A percentile compares a stretch with the other conserved stretches of the same genome.
phyloP scores from a whole-genome alignment of 148 eudicot genomes.

The Persicaria maculosa region DNA sequence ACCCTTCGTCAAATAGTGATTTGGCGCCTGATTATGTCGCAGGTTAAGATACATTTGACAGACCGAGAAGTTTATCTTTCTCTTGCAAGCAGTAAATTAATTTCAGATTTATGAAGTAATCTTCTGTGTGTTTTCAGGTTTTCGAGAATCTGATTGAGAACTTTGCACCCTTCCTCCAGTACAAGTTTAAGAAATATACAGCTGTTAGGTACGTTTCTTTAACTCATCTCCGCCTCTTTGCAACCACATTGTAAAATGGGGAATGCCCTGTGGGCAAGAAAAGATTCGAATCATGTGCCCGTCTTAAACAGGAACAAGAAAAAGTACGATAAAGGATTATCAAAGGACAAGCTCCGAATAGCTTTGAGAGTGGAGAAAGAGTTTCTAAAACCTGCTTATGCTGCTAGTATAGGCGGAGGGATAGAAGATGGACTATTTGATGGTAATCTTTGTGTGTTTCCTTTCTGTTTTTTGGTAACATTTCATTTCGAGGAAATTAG shows the following conservation, averaged over 20 bases:
- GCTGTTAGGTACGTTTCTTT: slow-evolving; percentile 54
- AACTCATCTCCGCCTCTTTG: not conserved
- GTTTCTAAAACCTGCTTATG: slow-evolving; percentile 70
- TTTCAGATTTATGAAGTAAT: not conserved
- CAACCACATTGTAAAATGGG: not conserved
- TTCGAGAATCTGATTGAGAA: slow-evolving; percentile 79
- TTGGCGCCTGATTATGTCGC: slow-evolving; percentile 79
- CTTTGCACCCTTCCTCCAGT: slow-evolving; percentile 68
- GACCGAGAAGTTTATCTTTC: not conserved
- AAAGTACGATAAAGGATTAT: slow-evolving; percentile 47
- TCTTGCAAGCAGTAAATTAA: not conserved
- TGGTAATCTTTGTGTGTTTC: slow-evolving; percentile 38
- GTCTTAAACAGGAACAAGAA: slow-evolving; percentile 44
- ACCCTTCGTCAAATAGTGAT: slow-evolving; percentile 85
- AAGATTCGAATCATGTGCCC: slow-evolving; percentile 8
- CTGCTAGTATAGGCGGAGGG: slow-evolving; percentile 90
- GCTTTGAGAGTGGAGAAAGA: slow-evolving; percentile 87
- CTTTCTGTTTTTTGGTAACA: not conserved
- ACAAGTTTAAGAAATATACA: slow-evolving; percentile 63
- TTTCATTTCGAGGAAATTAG: no score
- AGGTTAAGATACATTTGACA: slow-evolving; percentile 30
- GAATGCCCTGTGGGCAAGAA: not conserved
- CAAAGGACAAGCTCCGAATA: slow-evolving; percentile 36
- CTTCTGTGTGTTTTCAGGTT: slow-evolving; percentile 40
- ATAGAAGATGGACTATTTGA: slow-evolving; percentile 98